Evolutionary conservation across 228 moss, liverwort and hornwort species (phyloP).

Genomic region (Sphagnum magellanicum): DNA sequence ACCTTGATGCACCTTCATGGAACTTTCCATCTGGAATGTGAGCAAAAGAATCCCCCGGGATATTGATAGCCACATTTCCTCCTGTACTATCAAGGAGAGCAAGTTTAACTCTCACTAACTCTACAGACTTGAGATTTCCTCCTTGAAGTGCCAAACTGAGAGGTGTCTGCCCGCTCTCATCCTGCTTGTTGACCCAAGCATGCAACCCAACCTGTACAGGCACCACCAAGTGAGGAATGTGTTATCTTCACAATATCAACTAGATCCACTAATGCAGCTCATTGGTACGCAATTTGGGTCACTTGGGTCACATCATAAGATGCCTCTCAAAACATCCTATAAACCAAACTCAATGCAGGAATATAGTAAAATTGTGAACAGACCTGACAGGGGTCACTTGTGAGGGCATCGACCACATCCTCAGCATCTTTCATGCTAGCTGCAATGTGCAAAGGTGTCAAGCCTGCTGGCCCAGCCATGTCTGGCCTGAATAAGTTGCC

Average conservation of each 20-base stretch:
- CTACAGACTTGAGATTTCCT: slow-evolving; percentile 46
- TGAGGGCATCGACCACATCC: slow-evolving; percentile 71
- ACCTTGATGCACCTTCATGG: background rate
- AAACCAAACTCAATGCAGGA: no score
- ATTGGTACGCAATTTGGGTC: no score
- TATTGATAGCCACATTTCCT: slow-evolving; percentile 18
- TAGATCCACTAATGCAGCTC: no score
- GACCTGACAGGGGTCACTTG: slow-evolving; percentile 76
- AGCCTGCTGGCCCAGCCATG: slow-evolving; percentile 64
- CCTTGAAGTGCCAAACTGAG: slow-evolving; percentile 43
- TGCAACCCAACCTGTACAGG: slow-evolving; percentile 57
- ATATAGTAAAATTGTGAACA: background rate
- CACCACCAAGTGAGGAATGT: background rate
- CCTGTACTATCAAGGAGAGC: slow-evolving; percentile 26
- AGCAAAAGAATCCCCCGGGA: background rate
- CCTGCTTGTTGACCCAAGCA: slow-evolving; percentile 46
- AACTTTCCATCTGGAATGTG: background rate
- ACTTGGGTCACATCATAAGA: no score
- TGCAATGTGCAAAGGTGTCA: slow-evolving; percentile 83
- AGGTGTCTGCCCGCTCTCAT: slow-evolving; percentile 64
- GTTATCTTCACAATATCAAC: no score
- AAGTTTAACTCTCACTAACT: slow-evolving; percentile 61
- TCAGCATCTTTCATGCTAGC: slow-evolving; percentile 65
- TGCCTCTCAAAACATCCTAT: no score
- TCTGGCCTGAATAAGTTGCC: slow-evolving; percentile 61